phyloP scores from a whole-genome alignment of 345 rosid species.

The Garcia nutans region DNA sequence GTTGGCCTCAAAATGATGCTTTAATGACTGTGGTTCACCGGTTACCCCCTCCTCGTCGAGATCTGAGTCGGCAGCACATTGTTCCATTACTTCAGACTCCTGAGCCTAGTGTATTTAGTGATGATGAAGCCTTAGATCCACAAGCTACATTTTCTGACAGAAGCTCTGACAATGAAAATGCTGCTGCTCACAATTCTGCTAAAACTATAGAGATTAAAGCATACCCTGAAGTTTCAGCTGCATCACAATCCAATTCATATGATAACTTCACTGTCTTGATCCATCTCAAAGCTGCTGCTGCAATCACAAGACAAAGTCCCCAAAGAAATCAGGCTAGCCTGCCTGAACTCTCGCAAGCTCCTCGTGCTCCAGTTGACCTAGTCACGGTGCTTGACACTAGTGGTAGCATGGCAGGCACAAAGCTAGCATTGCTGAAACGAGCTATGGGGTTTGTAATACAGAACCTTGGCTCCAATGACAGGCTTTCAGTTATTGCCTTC shows the following conservation, averaged over 20 bases:
- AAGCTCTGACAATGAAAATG: conserved; percentile 22
- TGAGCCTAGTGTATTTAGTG: conserved; percentile 68
- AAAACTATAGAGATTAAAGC: conserved; percentile 55
- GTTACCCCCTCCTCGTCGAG: conserved; percentile 57
- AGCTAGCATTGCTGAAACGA: conserved; percentile 87
- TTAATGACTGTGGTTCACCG: conserved; percentile 50
- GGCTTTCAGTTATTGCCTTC: conserved; percentile 97
- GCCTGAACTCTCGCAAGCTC: conserved; percentile 42
- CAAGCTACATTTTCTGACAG: conserved; percentile 40
- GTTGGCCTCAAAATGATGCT: conserved; percentile 60
- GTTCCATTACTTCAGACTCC: conserved; percentile 56
- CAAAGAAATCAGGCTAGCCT: conserved; percentile 35
- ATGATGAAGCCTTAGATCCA: conserved; percentile 70
- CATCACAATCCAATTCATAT: conserved; percentile 41
- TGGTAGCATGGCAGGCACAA: conserved; percentile 99
- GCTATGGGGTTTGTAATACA: conserved; percentile 99
- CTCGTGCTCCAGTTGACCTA: conserved; percentile 79
- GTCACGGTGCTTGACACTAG: conserved; percentile 94
- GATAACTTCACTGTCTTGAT: conserved; percentile 71
- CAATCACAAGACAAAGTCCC: conserved; percentile 32
- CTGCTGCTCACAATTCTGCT: conserved; percentile 28
- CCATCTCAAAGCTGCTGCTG: conserved; percentile 73
- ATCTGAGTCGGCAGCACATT: conserved; percentile 49
- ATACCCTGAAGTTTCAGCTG: conserved; percentile 76
- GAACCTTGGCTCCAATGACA: conserved; percentile 78